Evolutionary conservation across 495 filamentous ascomycete genomes (phyloP), one percentile per base, ranked within the genome.

Genomic region (Echria macrotheca): DNA sequence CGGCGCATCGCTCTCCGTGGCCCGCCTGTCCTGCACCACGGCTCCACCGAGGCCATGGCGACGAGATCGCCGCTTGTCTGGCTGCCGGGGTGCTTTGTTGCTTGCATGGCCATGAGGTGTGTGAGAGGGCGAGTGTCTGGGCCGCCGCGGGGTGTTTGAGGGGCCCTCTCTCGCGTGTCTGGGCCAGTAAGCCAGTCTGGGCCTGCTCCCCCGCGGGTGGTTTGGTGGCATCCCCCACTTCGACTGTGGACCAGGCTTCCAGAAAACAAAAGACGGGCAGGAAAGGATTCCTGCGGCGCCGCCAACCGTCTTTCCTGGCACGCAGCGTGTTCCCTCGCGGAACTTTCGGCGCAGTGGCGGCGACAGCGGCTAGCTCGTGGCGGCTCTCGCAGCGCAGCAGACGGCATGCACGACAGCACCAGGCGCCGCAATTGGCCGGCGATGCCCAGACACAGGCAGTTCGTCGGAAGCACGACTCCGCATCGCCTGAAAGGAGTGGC

Each of bases 401-500:
- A 41, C 5, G 35, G 38, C 38, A 41, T 41, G 38, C 38, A 24
- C 38, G 38, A 41, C 38, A 41, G 38, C 38, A 11, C 38, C 7
- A 24, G 18, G 46, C 25, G 29, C 35, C 18, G 35, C 44, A 36
- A 46, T 46, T 46, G 44, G 44, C 44, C 24, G n/a, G 36, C 37
- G 39, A 38, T 9, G 54, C 42, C 23, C 8, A 17, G 23, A 14
- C 11, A 21, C 33, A 35, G 28, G 44, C n/a, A 1, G 18, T 17
- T 36, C 36, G 38, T 55, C 63, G 63, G 63, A 64, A 66, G 44
- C 39, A 51, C 56, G 43, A 55, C 61, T 66, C 63, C 63, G 63
- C 61, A 58, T 64, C 61, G 59, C 63, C 61, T 60, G 61, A 54
- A 58, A 45, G 19, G 53, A 60, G 53, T 59, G 60, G 63, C 53